Percentiles rank a stretch among this genome's conserved stretches.
Evolutionary conservation across 768 basidiomycete genomes (phyloP).

Genomic region (Obba rivulosa): DNA sequence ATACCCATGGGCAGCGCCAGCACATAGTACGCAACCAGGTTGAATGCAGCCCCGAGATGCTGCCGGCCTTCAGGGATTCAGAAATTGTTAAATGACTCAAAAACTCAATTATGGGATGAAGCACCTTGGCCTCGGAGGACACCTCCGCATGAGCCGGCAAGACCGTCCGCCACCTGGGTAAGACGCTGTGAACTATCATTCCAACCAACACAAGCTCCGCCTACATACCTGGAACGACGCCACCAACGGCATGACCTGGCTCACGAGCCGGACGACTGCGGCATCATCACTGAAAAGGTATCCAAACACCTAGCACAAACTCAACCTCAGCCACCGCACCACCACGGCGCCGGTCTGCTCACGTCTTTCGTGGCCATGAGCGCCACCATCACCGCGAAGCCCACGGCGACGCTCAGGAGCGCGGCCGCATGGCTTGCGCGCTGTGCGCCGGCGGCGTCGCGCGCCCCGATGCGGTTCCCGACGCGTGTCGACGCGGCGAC

Average conservation of each 20-base stretch:
- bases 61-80: conserved; percentile 42
- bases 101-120: neutral
- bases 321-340: too few relatives aligned
- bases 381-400: conserved; percentile 50
- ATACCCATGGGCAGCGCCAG: conserved; percentile 49
- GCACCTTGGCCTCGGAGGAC: conserved; percentile 43
- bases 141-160: conserved; percentile 47
- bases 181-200: neutral
- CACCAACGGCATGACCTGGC: conserved; percentile 46
- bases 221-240: conserved; percentile 45
- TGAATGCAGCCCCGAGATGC: conserved; percentile 70
- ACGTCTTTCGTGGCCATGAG: conserved; percentile 57
- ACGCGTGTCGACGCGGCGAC: conserved; percentile 70
- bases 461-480: conserved; percentile 66
- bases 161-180: conserved; percentile 43
- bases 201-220: neutral
- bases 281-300: conserved; percentile 65
- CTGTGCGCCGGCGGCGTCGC: conserved; percentile 46
- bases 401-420: conserved; percentile 55
- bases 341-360: conserved; percentile 16
- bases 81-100: neutral
- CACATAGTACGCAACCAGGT: conserved; percentile 59
- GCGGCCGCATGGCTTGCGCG: conserved; percentile 59
- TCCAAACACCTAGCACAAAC: conserved; percentile 46
- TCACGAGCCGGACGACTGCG: conserved; percentile 45